Conservation (phyloP, 805 yeast genomes). For the Starmerella powellii region DNA sequence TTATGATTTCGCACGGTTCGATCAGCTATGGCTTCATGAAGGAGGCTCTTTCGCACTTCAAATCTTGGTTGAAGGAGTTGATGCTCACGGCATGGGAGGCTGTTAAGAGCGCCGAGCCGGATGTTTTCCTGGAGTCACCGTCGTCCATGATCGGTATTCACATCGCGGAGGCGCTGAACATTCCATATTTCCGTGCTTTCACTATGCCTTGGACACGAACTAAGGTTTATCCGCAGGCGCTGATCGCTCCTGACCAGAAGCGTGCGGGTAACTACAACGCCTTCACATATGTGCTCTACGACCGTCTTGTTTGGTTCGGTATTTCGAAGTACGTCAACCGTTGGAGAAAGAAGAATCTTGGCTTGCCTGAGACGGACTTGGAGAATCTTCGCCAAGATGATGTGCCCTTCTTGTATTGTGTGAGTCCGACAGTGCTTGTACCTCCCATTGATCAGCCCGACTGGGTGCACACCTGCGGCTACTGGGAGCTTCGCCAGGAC, state of each 20-base stretch:
- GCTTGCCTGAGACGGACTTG: conserved; percentile 56
- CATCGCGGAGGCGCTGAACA: conserved; percentile 79
- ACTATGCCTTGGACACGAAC: conserved; percentile 99
- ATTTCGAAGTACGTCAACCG: conserved; percentile 73
- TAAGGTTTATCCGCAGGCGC: conserved; percentile 92
- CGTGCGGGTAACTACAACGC: conserved; percentile 88
- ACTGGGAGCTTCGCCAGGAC: conserved; percentile 71
- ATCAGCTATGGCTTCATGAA: conserved; percentile 69
- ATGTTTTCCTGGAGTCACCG: conserved; percentile 86
- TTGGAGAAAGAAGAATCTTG: conserved; percentile 66
- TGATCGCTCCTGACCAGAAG: conserved; percentile 85
- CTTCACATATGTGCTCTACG: conserved; percentile 85
- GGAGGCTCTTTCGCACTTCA: conserved; percentile 70
- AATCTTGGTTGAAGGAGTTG: conserved; percentile 71
- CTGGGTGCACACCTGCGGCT: conserved; percentile 93
- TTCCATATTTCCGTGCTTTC: conserved; percentile 88
- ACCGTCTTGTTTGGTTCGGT: conserved; percentile 87
- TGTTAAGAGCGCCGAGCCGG: conserved; percentile 54
- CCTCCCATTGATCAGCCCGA: conserved; percentile 89
- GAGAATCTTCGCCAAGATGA: conserved; percentile 60
- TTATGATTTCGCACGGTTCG: conserved; percentile 85
- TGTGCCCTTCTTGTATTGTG: conserved; percentile 79
- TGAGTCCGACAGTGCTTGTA: conserved; percentile 79
- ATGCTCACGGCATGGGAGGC: conserved; percentile 72
- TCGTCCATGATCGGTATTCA: conserved; percentile 93